Evolutionary conservation across 352 stramenopile species (phyloP).

Genomic region (Blastocystis sp.): DNA sequence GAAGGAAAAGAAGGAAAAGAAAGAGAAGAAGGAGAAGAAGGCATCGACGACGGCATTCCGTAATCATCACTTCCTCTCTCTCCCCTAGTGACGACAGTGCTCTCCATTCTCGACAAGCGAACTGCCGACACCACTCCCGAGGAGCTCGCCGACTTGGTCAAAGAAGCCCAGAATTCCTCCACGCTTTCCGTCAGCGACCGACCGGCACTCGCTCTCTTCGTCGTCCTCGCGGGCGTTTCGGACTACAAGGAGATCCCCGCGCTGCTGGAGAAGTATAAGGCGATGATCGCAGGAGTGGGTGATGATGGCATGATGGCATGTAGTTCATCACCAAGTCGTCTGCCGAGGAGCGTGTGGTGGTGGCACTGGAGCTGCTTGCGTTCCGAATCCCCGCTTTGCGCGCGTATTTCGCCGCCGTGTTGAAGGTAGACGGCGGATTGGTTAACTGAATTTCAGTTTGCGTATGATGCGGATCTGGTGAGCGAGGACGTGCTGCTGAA

Average conservation of each 20-base stretch:
- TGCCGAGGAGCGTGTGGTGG: conserved; percentile 24
- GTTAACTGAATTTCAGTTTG: conserved; percentile 60
- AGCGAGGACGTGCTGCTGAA: conserved; percentile 69
- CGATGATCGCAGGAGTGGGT: conserved; percentile 68
- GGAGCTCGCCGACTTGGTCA: conserved; percentile 72
- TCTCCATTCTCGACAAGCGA: conserved; percentile 72
- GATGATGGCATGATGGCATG: conserved; percentile 68
- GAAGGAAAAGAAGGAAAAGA: conserved; percentile 70
- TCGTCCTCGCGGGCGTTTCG: conserved; percentile 67
- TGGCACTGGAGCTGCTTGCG: conserved; percentile 57
- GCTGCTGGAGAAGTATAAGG: conserved; percentile 70
- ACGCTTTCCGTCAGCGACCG: conserved; percentile 70
- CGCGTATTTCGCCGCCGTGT: conserved; percentile 69
- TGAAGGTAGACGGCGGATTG: conserved; percentile 60
- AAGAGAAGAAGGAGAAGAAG: conserved; percentile 72
- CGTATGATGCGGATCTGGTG: conserved; percentile 73
- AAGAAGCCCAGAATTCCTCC: conserved; percentile 70
- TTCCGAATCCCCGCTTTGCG: conserved; percentile 67
- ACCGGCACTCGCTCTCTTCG: conserved; percentile 73
- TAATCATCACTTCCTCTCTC: conserved; percentile 62
- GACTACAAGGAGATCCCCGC: conserved; percentile 72
- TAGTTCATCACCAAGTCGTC: conserved; percentile 67
- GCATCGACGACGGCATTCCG: conserved; percentile 19
- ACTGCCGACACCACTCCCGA: conserved; percentile 68
- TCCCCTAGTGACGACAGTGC: conserved; percentile 69